Percentiles rank a stretch among this genome's conserved stretches.
Evolutionary conservation across 306 rosid genomes (phyloP).

Genomic region (Pyrus bretschneideri): DNA sequence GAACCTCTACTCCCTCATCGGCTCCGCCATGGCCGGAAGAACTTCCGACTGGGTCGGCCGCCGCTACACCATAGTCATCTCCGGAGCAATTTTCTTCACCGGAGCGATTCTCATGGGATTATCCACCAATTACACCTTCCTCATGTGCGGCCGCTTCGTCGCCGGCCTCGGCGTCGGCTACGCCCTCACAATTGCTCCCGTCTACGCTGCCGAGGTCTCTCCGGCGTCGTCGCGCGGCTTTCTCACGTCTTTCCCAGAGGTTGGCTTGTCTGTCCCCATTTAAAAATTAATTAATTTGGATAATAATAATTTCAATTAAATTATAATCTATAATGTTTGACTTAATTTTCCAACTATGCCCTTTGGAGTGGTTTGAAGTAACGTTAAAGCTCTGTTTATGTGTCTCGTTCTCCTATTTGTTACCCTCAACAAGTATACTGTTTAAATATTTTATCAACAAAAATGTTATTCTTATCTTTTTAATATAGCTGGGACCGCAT

Average conservation of each 20-base stretch:
- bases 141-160: constrained; percentile 38
- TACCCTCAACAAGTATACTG: too few species aligned
- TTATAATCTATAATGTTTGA: neutral
- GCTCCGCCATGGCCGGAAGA: constrained; percentile 49
- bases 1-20: constrained; percentile 46
- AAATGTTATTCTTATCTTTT: too few species aligned
- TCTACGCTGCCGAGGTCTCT: constrained; percentile 56
- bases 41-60: constrained; percentile 74
- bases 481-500: too few species aligned
- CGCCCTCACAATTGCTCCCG: constrained; percentile 50
- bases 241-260: constrained; percentile 58
- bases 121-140: constrained; percentile 42
- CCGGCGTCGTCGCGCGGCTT: constrained; percentile 57
- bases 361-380: neutral
- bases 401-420: too few species aligned
- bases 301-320: neutral
- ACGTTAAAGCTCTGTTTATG: neutral
- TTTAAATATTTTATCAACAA: too few species aligned
- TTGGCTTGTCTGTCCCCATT: neutral
- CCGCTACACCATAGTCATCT: constrained; percentile 48
- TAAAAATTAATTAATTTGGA: neutral
- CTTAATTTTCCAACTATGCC: neutral
- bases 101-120: constrained; percentile 60
- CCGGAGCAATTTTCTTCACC: constrained; percentile 41
- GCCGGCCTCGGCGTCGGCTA: constrained; percentile 57